Percentiles rank a stretch among this genome's conserved stretches.
Conservation (phyloP, 2,329 filamentous ascomycete genomes). For the Chaetomiaceae sp. region DNA sequence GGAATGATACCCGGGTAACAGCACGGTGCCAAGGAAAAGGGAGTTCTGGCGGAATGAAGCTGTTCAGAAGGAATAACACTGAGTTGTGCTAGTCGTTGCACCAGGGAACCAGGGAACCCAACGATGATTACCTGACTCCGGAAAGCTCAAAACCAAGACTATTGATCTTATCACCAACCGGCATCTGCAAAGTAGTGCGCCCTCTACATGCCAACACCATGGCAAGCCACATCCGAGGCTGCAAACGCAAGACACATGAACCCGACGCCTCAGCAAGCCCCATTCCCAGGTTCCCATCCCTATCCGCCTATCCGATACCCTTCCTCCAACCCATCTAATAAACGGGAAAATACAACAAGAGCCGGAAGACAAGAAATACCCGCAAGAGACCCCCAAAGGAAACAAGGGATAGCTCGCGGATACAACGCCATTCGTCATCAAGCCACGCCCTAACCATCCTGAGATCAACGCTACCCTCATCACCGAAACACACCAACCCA, state of each 20-base stretch:
- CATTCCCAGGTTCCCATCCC: too few species aligned
- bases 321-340: neutral
- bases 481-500: neutral
- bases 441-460: neutral
- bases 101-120: neutral
- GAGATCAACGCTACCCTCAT: neutral
- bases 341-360: too few species aligned
- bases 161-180: neutral
- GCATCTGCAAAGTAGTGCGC: neutral
- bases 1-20: constrained; percentile 2
- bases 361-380: neutral
- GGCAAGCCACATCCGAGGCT: neutral
- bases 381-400: neutral
- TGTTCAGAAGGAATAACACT: neutral
- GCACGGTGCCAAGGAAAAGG: neutral
- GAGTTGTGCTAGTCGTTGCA: neutral
- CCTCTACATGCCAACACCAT: neutral
- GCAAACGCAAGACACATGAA: neutral
- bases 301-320: neutral
- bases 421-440: neutral
- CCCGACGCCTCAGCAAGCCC: neutral
- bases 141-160: neutral
- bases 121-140: too few species aligned
- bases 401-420: neutral
- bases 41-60: neutral